A percentile compares a stretch with the other conserved stretches of the same genome.
Conservation (phyloP, 768 basidiomycete species). For the Leccinum barrowsii region DNA sequence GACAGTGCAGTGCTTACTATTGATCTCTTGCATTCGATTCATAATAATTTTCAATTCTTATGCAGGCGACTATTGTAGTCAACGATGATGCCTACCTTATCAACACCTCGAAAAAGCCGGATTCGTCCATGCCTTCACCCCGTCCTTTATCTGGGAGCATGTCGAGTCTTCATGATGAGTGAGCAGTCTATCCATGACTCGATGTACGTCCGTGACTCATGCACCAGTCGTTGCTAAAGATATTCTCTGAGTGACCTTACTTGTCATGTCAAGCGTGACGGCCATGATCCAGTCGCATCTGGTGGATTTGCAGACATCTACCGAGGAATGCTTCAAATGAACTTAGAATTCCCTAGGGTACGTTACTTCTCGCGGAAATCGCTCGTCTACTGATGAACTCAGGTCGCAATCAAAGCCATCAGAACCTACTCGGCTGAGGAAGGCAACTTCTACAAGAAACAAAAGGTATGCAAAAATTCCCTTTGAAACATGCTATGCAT, state of each 20-base stretch:
- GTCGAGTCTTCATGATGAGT: slow-evolving; percentile 1
- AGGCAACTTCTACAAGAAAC: slow-evolving; percentile 8
- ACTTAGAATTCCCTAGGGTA: slow-evolving; percentile 2
- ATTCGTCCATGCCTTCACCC: background rate
- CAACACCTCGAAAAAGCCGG: background rate
- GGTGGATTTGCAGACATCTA: slow-evolving; percentile 19
- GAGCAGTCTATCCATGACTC: slow-evolving; percentile 2
- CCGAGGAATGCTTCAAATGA: slow-evolving; percentile 9
- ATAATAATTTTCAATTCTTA: background rate
- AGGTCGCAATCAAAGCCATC: slow-evolving; percentile 19
- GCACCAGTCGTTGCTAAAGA: background rate
- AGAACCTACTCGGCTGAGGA: slow-evolving; percentile 14
- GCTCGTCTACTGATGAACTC: background rate
- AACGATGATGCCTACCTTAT: background rate
- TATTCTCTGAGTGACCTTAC: slow-evolving; percentile 8
- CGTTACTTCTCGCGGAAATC: background rate
- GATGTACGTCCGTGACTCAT: background rate
- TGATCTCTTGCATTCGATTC: background rate
- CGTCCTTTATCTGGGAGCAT: background rate
- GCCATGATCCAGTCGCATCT: slow-evolving; percentile 11
- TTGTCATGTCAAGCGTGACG: slow-evolving; percentile 3
- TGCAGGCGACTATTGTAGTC: background rate
- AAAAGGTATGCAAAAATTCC: background rate
- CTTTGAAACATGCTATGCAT: background rate
- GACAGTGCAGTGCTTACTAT: background rate